phyloP scores from a whole-genome alignment of 768 basidiomycete species.

The Tylopilus rubrobrunneus region DNA sequence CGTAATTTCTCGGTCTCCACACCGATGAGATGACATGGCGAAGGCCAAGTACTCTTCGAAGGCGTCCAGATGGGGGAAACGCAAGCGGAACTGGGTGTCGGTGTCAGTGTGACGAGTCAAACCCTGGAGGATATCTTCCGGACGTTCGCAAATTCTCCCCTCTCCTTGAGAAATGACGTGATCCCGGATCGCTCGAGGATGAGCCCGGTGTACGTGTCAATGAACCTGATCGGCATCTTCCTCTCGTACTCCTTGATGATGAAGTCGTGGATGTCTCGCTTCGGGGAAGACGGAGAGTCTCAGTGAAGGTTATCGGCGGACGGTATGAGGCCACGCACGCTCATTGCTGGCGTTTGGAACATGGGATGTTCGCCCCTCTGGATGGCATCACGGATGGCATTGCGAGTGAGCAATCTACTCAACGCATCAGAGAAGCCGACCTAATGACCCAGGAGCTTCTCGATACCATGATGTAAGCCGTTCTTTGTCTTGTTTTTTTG shows the following conservation, averaged over 20 bases:
- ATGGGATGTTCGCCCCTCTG: not conserved
- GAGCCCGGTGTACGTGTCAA: conserved; percentile 25
- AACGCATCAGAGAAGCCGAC: not conserved
- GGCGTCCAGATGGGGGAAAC: conserved; percentile 1
- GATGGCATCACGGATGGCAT: conserved; percentile 21
- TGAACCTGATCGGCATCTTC: conserved; percentile 23
- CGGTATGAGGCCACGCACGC: conserved; percentile 1
- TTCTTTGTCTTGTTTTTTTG: not conserved
- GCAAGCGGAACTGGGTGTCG: not conserved
- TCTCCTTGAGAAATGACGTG: conserved; percentile 12
- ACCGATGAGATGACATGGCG: too few relatives aligned
- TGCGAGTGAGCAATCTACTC: conserved; percentile 8
- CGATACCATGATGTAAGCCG: conserved; percentile 8
- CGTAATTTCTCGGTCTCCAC: too few relatives aligned
- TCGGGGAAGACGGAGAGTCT: not conserved
- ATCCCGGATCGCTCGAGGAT: conserved; percentile 18
- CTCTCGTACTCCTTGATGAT: conserved; percentile 13
- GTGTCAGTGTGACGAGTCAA: not conserved
- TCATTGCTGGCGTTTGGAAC: not conserved
- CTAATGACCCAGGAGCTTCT: conserved; percentile 7
- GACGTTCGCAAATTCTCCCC: conserved; percentile 10
- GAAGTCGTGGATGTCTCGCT: conserved; percentile 10
- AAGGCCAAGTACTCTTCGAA: too few relatives aligned
- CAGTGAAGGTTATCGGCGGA: not conserved
- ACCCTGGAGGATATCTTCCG: conserved; percentile 5